Conservation (phyloP, 2,329 filamentous ascomycete genomes). For the Cordyceps fumosorosea region DNA sequence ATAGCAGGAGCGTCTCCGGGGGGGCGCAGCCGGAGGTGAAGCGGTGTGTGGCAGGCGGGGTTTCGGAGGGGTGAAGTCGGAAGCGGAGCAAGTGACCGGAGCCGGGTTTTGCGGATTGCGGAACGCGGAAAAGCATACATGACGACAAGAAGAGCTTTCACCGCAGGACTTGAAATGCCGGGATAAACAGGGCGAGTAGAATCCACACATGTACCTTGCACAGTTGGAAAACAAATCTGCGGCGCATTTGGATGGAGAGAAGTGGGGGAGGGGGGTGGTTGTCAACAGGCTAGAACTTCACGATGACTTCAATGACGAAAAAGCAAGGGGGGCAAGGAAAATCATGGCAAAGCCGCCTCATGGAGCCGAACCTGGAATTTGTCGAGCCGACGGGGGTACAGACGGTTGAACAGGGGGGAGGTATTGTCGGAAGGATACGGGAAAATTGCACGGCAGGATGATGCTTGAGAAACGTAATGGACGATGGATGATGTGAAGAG, state of each 20-base stretch:
- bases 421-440: conserved; percentile 1
- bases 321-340: background rate
- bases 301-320: conserved; percentile 11
- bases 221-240: background rate
- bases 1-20: background rate
- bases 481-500: background rate
- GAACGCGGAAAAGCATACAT: background rate
- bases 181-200: background rate
- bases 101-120: background rate
- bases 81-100: conserved; percentile 8
- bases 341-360: background rate
- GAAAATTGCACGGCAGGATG: background rate
- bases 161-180: background rate
- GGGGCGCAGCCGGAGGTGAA: background rate
- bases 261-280: no score
- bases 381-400: background rate
- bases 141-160: no score
- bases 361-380: background rate
- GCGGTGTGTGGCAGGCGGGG: background rate
- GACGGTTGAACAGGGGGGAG: background rate
- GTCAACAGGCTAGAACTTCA: background rate
- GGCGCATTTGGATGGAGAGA: no score
- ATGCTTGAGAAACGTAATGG: conserved; percentile 2
- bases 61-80: conserved; percentile 1
- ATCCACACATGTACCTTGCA: background rate